A percentile compares a stretch with the other conserved stretches of the same genome.
phyloP scores from a whole-genome alignment of 495 filamentous ascomycete species.

The Xylaria flabelliformis region DNA sequence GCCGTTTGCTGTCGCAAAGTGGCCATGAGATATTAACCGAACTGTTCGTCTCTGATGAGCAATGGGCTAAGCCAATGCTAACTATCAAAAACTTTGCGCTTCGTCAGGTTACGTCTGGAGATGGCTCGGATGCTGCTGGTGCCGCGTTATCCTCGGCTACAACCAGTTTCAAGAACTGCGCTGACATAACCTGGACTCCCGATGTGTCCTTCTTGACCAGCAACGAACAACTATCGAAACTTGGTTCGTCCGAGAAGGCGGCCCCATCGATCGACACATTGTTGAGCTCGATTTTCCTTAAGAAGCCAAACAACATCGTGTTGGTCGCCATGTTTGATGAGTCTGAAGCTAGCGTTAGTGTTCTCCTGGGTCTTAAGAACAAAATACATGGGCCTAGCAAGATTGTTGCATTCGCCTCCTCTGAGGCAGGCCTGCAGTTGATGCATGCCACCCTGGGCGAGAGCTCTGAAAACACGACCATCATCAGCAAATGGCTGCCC shows the following conservation, averaged over 20 bases:
- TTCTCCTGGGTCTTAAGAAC: background rate
- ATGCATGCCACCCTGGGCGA: background rate
- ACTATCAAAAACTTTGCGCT: constrained; percentile 8
- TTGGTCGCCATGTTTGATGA: background rate
- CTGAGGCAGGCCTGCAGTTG: background rate
- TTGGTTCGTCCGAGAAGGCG: background rate
- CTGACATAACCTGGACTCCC: background rate
- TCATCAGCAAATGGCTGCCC: background rate
- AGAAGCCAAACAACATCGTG: background rate
- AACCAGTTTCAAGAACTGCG: constrained; percentile 1
- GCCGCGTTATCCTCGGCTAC: background rate
- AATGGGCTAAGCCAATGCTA: background rate
- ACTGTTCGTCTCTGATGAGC: background rate
- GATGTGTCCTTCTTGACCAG: background rate
- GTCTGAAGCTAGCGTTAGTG: background rate
- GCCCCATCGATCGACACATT: background rate
- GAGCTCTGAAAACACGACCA: background rate
- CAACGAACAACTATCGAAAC: background rate
- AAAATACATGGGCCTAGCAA: background rate
- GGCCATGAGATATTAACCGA: background rate
- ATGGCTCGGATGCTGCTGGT: background rate
- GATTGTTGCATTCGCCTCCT: background rate
- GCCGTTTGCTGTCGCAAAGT: background rate
- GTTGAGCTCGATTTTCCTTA: background rate
- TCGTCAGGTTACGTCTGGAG: constrained; percentile 10